Percentiles rank a stretch among this genome's conserved stretches.
Evolutionary conservation across 1,284 basidiomycete species (phyloP).

Genomic region (Puccinia horiana): DNA sequence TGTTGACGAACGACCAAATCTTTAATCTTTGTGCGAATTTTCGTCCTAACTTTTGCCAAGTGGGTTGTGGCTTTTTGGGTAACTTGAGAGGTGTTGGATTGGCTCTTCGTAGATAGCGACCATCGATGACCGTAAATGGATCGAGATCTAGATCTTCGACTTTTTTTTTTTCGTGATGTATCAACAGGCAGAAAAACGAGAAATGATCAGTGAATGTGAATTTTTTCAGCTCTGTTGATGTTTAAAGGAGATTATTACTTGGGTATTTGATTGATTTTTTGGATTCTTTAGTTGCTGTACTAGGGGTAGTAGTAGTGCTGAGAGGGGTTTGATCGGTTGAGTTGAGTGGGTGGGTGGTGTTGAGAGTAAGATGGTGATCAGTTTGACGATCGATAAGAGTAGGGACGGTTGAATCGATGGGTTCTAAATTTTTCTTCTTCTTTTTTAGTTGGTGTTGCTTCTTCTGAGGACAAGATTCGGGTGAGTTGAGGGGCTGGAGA

Average conservation of each 20-base stretch:
- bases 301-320: neutral
- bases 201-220: neutral
- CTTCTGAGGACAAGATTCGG: neutral
- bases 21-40: constrained; percentile 28
- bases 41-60: neutral
- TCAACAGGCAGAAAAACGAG: too few relatives aligned
- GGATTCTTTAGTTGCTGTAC: neutral
- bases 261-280: constrained; percentile 48
- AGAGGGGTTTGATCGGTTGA: neutral
- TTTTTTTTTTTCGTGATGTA: neutral
- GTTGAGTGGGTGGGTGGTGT: neutral
- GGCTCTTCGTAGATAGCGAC: constrained; percentile 24
- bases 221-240: neutral
- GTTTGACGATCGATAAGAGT: neutral
- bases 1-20: constrained; percentile 44
- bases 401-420: neutral
- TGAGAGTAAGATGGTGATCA: neutral
- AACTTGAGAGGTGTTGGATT: neutral
- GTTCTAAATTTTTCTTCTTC: neutral
- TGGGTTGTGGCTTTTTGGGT: constrained; percentile 35
- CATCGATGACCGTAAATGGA: constrained; percentile 43
- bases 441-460: neutral
- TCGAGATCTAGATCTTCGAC: constrained; percentile 48
- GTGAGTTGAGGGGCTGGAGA: neutral
- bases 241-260: constrained; percentile 13